Evolutionary conservation across 2,329 filamentous ascomycete species (phyloP).

Genomic region (Alternaria rosae): DNA sequence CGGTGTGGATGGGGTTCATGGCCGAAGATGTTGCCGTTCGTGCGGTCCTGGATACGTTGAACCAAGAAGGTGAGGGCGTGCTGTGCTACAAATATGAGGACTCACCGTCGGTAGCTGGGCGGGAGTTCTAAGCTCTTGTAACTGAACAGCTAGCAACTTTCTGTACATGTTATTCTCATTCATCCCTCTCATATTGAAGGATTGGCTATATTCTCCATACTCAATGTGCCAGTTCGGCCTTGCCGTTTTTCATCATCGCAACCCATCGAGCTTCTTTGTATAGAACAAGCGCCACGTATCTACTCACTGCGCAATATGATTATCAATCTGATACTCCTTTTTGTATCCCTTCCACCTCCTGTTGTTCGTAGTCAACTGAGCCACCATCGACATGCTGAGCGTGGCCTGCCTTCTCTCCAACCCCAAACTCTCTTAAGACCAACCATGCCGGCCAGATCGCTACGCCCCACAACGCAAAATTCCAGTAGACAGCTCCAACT

Average conservation of each 20-base stretch:
- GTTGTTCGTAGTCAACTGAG: neutral
- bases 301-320: neutral
- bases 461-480: conserved; percentile 72
- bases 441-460: conserved; percentile 72
- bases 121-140: neutral
- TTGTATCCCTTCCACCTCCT: neutral
- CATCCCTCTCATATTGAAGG: neutral
- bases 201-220: no score
- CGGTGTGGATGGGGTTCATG: neutral
- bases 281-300: neutral
- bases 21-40: neutral
- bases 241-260: no score
- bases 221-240: no score
- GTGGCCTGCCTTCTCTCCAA: neutral
- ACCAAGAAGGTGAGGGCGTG: neutral
- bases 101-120: neutral
- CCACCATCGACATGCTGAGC: neutral
- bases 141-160: neutral
- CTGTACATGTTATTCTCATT: neutral
- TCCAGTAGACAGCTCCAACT: conserved; percentile 73
- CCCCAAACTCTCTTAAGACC: conserved; percentile 66
- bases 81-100: neutral
- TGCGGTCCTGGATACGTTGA: neutral
- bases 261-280: neutral
- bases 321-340: neutral